Evolutionary conservation across 2,329 filamentous ascomycete genomes (phyloP).

Genomic region (Purpureocillium takamizusanense): DNA sequence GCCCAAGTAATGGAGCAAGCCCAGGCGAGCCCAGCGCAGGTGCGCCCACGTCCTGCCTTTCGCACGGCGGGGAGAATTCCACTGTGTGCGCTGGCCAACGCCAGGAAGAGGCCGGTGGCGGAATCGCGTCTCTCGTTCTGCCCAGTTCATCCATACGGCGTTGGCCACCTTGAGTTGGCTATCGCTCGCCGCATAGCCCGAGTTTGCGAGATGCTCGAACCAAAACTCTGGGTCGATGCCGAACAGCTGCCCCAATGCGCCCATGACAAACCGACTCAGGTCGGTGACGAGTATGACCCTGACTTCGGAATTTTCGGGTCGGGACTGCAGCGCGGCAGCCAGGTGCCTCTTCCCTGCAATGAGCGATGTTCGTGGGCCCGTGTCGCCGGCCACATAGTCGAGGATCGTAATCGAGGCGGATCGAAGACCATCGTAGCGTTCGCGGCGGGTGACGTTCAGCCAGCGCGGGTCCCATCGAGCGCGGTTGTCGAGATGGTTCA

Average conservation of each 20-base stretch:
- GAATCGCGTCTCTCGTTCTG: constrained; percentile 14
- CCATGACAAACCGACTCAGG: constrained; percentile 20
- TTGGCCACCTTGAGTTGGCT: constrained; percentile 18
- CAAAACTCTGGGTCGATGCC: constrained; percentile 18
- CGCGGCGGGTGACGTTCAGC: constrained; percentile 15
- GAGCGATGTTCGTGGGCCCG: constrained; percentile 1
- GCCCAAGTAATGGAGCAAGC: constrained; percentile 14
- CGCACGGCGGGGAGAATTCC: constrained; percentile 11
- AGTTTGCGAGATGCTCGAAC: constrained; percentile 18
- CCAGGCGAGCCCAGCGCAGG: constrained; percentile 12
- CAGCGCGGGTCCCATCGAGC: constrained; percentile 16
- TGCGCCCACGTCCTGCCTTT: too few relatives aligned
- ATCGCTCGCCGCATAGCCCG: constrained; percentile 16
- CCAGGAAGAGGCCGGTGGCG: constrained; percentile 13
- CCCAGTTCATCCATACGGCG: constrained; percentile 19
- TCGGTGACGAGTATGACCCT: constrained; percentile 17
- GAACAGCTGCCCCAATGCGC: constrained; percentile 16
- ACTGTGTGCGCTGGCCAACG: constrained; percentile 13
- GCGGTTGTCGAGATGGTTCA: constrained; percentile 18
- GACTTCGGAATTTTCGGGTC: constrained; percentile 8
- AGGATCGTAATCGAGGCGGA: constrained; percentile 11
- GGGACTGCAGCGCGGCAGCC: constrained; percentile 7
- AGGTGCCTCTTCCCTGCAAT: constrained; percentile 8
- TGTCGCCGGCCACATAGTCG: constrained; percentile 11
- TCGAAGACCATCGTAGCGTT: constrained; percentile 12